phyloP scores from a whole-genome alignment of 2,329 filamentous ascomycete genomes.

The Pseudogymnoascus sp. region DNA sequence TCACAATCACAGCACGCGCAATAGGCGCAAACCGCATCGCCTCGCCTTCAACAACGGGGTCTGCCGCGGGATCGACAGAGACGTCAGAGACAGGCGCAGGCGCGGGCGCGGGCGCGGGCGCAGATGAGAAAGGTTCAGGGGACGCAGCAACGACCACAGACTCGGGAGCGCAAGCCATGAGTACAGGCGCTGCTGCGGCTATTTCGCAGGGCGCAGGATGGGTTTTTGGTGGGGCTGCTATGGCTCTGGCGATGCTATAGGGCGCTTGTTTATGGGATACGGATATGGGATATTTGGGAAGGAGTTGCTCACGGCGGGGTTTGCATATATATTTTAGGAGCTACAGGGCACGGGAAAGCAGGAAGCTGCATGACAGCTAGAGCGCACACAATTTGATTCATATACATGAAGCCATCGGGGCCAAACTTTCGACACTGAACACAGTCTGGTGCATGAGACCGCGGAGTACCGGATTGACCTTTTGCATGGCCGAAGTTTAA shows the following conservation, averaged over 20 bases:
- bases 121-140: background rate
- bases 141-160: background rate
- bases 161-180: slow-evolving; percentile 4
- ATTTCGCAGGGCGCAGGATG: slow-evolving; percentile 13
- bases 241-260: slow-evolving; percentile 15
- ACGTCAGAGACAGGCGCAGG: slow-evolving; percentile 6
- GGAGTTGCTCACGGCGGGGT: background rate
- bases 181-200: slow-evolving; percentile 13
- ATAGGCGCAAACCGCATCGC: background rate
- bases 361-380: background rate
- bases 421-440: background rate
- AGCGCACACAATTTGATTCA: background rate
- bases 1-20: slow-evolving; percentile 16
- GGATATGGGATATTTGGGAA: background rate
- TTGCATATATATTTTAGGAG: background rate
- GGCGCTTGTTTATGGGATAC: background rate
- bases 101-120: slow-evolving; percentile 7
- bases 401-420: background rate
- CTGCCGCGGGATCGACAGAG: background rate
- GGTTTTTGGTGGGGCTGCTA: slow-evolving; percentile 17
- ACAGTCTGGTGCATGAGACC: background rate
- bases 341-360: background rate
- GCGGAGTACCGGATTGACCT: background rate
- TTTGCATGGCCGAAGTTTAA: background rate
- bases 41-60: background rate